Base-by-base conservation (phyloP, 495 filamentous ascomycete species). In the Xylaria sp. region DNA sequence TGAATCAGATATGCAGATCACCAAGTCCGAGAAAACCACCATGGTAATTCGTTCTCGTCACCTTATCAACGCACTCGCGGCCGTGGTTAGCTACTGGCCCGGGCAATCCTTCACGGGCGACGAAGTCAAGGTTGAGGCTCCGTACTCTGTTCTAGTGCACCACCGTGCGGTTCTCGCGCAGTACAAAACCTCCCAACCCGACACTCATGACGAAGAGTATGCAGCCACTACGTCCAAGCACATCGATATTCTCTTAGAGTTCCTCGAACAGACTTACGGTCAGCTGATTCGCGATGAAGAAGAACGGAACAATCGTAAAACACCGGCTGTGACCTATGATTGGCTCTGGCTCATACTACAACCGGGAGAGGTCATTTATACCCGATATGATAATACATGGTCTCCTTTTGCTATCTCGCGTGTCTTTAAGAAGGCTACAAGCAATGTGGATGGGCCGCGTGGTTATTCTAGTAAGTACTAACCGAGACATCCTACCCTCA, bases 21-120 rank as follows among this genome's bases (percentile, higher is more conserved):
- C 67, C 63, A 72, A 66, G 19, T 64, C 68, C 8, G 75, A 75
- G 64, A 78, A 58, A 6, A 78, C 76, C 12, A 67, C 67, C 50
- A 83, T 84, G 80, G 48, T 79, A 5, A 81, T 84, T 62, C 74
- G 79, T 59, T 84, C 82, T 1, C 61, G 70, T n/a, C 71, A 82
- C 43, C 76, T 83, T 37, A 74, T 76, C 50, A 78, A 81, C 33
- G 82, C 82, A 0, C 73, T 84, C 11, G 72, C 71, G 21, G 80
- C 82, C n/a, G 76, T 83, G 15, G 73, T 82, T 0, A 72, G 65
- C 17, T 84, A 83, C 68, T 83, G 82, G 66, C 81, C 80, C 14
- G 58, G 59, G 31, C 33, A 1, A 19, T 73, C 69, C 12, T 72
- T 78, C 61, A 62, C 72, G 3, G 76, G 65, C 19, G 78, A 80